Evolutionary conservation across 768 basidiomycete species (phyloP).

Genomic region (Tremella yokohamensis): DNA sequence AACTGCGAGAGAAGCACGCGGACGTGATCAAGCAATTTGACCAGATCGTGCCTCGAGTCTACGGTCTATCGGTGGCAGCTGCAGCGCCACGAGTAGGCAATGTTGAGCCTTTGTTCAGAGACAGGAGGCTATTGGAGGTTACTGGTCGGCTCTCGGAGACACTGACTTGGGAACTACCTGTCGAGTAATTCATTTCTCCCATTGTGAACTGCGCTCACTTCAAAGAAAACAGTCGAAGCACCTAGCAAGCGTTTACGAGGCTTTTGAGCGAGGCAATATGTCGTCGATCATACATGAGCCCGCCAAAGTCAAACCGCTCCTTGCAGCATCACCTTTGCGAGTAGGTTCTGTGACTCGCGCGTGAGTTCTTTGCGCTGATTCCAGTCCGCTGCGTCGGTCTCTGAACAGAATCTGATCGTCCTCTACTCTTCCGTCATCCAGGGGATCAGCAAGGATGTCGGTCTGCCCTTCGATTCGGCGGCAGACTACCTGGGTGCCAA

Average conservation of each 20-base stretch:
- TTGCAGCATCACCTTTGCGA: slow-evolving; percentile 13
- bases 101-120: slow-evolving; percentile 37
- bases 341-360: slow-evolving; percentile 9
- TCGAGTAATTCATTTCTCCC: slow-evolving; percentile 59
- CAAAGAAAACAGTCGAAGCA: slow-evolving; percentile 62
- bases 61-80: slow-evolving; percentile 60
- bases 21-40: slow-evolving; percentile 82
- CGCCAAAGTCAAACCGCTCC: too few relatives aligned
- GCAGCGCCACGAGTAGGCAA: slow-evolving; percentile 39
- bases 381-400: slow-evolving; percentile 54
- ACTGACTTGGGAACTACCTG: slow-evolving; percentile 62
- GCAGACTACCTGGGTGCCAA: slow-evolving; percentile 59
- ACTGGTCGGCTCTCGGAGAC: slow-evolving; percentile 66
- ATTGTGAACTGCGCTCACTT: neutral
- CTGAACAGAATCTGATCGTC: slow-evolving; percentile 63
- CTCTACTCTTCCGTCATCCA: slow-evolving; percentile 67
- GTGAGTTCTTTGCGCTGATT: neutral
- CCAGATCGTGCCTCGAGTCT: slow-evolving; percentile 67
- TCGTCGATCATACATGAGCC: slow-evolving; percentile 55
- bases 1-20: slow-evolving; percentile 58
- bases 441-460: slow-evolving; percentile 65
- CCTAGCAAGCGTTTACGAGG: slow-evolving; percentile 59
- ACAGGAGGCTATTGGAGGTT: slow-evolving; percentile 60
- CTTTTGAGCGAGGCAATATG: slow-evolving; percentile 60
- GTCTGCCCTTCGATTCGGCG: slow-evolving; percentile 57